Conservation (phyloP, 306 rosid species). For the Prunus fruticosa region DNA sequence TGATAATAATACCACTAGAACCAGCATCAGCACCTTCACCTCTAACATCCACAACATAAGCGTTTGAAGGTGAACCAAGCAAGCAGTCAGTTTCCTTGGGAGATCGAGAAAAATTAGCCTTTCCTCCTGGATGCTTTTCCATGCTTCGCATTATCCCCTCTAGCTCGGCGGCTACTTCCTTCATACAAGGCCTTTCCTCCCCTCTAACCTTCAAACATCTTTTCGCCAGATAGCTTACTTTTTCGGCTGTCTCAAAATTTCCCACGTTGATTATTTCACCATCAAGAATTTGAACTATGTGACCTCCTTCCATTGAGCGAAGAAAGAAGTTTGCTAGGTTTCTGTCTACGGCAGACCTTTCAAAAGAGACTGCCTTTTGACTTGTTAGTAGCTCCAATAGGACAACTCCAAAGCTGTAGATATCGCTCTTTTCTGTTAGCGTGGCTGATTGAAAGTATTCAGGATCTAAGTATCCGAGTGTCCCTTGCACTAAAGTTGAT, state of each 20-base stretch:
- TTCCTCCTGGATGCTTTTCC: too few species aligned
- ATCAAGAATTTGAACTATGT: background rate
- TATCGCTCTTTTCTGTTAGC: constrained; percentile 11
- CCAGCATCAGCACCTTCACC: background rate
- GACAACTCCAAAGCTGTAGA: constrained; percentile 24
- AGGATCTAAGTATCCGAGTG: background rate
- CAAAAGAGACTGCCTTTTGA: background rate
- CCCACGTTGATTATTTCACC: background rate
- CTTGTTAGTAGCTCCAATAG: constrained; percentile 17
- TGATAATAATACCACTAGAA: background rate
- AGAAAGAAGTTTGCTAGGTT: background rate
- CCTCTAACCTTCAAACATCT: background rate
- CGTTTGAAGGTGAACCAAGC: background rate
- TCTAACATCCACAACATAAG: background rate
- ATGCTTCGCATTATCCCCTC: background rate
- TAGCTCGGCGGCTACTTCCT: background rate
- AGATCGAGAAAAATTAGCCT: background rate
- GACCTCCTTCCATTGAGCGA: background rate
- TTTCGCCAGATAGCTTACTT: background rate
- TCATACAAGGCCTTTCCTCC: background rate
- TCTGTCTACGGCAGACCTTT: background rate
- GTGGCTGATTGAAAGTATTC: too few species aligned
- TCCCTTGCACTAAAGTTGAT: background rate
- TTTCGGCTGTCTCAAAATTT: too few species aligned
- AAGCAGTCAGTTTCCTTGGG: background rate